These are phyloP conservation scores for Viola odorata DNA, from an alignment of 345 rosid species.

Conservation along the genomic window DNA sequence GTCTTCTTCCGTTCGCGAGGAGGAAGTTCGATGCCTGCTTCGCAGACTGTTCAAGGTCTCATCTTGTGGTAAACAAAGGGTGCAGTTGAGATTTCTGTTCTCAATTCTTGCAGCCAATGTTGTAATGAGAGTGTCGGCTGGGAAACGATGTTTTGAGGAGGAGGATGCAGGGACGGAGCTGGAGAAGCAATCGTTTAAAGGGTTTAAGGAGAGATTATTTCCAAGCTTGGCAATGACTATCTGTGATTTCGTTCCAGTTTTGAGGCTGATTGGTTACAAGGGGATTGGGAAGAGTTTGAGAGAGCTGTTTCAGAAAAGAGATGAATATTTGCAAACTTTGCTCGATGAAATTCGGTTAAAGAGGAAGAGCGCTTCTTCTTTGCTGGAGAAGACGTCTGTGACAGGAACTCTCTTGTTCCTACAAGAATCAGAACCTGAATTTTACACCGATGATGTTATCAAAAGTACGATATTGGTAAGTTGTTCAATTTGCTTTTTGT, in stretches of 20 bases:
- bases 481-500: neutral
- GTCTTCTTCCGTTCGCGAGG: constrained; percentile 18
- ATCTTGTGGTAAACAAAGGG: neutral
- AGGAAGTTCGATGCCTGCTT: constrained; percentile 24
- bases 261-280: constrained; percentile 7
- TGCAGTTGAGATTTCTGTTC: constrained; percentile 30
- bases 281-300: constrained; percentile 3
- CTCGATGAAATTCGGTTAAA: neutral
- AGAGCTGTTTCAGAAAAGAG: constrained; percentile 1
- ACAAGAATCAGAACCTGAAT: constrained; percentile 13
- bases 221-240: constrained; percentile 1
- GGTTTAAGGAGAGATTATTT: neutral
- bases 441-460: constrained; percentile 15
- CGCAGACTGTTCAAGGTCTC: constrained; percentile 18
- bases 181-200: neutral
- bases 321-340: constrained; percentile 11
- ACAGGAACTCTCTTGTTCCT: constrained; percentile 3
- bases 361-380: neutral
- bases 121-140: constrained; percentile 24
- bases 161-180: neutral
- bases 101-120: constrained; percentile 19
- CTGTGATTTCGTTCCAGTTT: constrained; percentile 8
- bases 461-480: constrained; percentile 17
- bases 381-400: neutral
- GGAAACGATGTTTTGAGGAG: constrained; percentile 21